phyloP scores from a whole-genome alignment of 257 asterid species.

The Cruciata laevipes region DNA sequence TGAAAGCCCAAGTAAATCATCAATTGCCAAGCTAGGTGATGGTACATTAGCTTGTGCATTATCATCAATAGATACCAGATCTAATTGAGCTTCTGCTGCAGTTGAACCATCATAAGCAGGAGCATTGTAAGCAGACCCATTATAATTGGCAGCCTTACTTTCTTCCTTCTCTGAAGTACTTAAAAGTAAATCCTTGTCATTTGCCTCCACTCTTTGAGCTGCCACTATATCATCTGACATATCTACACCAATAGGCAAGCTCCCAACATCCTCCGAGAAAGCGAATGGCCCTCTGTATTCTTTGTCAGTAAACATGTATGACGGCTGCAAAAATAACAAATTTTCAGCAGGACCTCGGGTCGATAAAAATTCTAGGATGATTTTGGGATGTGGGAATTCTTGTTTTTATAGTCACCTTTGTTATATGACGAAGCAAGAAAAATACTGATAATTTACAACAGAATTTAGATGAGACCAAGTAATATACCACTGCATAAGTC shows the following conservation, averaged over 20 bases:
- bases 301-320: slow-evolving; percentile 96
- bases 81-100: slow-evolving; percentile 37
- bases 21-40: slow-evolving; percentile 58
- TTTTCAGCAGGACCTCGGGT: neutral
- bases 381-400: neutral
- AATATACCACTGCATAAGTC: neutral
- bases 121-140: slow-evolving; percentile 68
- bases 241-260: slow-evolving; percentile 57
- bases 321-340: slow-evolving; percentile 59
- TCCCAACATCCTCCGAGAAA: slow-evolving; percentile 78
- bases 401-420: neutral
- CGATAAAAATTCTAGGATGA: neutral
- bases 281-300: slow-evolving; percentile 96
- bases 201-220: slow-evolving; percentile 75
- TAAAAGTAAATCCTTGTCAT: slow-evolving; percentile 81
- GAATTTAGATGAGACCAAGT: neutral
- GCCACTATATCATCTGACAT: slow-evolving; percentile 44
- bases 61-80: slow-evolving; percentile 72
- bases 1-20: slow-evolving; percentile 84
- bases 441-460: neutral
- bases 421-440: neutral
- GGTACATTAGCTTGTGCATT: slow-evolving; percentile 36
- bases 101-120: slow-evolving; percentile 55
- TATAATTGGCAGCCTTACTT: slow-evolving; percentile 43
- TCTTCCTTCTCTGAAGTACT: slow-evolving; percentile 85